phyloP scores from a whole-genome alignment of 192 early-diverging fungal species.

The Chytriomyces hyalinus region DNA sequence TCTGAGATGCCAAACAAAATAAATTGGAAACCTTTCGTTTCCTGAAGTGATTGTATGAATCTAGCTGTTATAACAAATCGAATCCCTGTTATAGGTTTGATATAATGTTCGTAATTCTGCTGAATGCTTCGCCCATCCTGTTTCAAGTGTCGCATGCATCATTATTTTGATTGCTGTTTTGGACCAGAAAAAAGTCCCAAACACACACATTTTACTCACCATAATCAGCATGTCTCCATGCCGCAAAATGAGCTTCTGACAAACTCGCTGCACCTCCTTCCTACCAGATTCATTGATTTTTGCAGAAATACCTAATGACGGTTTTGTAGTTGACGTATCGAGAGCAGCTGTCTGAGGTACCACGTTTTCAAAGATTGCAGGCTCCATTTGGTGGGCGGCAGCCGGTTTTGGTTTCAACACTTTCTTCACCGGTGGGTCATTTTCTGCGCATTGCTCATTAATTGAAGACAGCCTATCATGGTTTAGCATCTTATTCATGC shows the following conservation, averaged over 20 bases:
- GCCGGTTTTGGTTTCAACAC: too few relatives aligned
- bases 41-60: not conserved
- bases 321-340: not conserved
- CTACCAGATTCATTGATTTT: not conserved
- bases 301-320: not conserved
- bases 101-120: constrained; percentile 27
- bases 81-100: constrained; percentile 5
- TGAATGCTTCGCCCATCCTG: constrained; percentile 26
- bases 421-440: too few relatives aligned
- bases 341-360: not conserved
- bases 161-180: not conserved
- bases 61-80: constrained; percentile 25
- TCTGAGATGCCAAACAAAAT: too few relatives aligned
- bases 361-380: not conserved
- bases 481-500: too few relatives aligned
- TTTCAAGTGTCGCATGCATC: too few relatives aligned
- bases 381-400: not conserved
- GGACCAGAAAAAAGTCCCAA: too few relatives aligned
- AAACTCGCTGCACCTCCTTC: constrained; percentile 2
- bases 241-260: constrained; percentile 15
- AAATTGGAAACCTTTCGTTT: too few relatives aligned
- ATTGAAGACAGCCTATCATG: too few relatives aligned
- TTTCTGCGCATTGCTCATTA: too few relatives aligned
- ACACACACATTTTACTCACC: not conserved
- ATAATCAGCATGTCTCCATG: constrained; percentile 29